Evolutionary conservation across 129 eudicot genomes (phyloP).

Genomic region (Calendula officinalis): DNA sequence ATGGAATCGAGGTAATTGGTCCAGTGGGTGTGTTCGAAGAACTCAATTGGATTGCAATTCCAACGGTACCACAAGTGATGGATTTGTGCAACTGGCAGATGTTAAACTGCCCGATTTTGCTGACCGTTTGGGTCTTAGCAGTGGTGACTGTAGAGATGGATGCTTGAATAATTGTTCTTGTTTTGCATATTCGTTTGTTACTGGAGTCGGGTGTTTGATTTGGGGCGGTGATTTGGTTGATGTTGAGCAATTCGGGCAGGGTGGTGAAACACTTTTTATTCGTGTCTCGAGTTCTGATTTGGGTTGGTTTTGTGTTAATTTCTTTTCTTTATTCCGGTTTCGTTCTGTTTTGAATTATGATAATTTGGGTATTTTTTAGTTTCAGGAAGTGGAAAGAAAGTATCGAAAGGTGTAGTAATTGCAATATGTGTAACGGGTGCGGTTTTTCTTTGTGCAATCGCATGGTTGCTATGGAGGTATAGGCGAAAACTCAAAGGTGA

Average conservation of each 20-base stretch:
- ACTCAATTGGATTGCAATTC: slow-evolving; percentile 34
- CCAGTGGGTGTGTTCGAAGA: slow-evolving; percentile 58
- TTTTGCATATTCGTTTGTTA: slow-evolving; percentile 44
- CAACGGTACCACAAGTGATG: slow-evolving; percentile 38
- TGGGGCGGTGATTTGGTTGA: slow-evolving; percentile 62
- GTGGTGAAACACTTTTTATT: slow-evolving; percentile 47
- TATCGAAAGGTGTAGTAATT: slow-evolving; percentile 28
- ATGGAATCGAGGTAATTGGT: slow-evolving; percentile 48
- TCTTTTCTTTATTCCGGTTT: background rate
- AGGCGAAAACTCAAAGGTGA: slow-evolving; percentile 42
- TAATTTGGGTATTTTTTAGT: background rate
- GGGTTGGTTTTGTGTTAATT: slow-evolving; percentile 35
- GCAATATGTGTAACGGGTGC: slow-evolving; percentile 32
- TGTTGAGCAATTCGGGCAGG: slow-evolving; percentile 43
- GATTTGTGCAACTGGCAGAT: slow-evolving; percentile 24
- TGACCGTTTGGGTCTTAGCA: slow-evolving; percentile 15
- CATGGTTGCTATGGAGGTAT: slow-evolving; percentile 42
- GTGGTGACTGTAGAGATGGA: slow-evolving; percentile 31
- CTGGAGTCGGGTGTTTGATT: slow-evolving; percentile 61
- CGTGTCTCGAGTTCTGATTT: slow-evolving; percentile 59
- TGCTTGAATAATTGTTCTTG: slow-evolving; percentile 74
- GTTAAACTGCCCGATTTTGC: slow-evolving; percentile 67
- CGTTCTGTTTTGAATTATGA: background rate
- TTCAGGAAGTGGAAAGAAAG: slow-evolving; percentile 34
- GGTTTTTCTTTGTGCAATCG: slow-evolving; percentile 29